Evolutionary conservation across 176 grass and related monocot genomes (phyloP), one percentile per base, ranked within the genome.

Genomic region (Avena atlantica): DNA sequence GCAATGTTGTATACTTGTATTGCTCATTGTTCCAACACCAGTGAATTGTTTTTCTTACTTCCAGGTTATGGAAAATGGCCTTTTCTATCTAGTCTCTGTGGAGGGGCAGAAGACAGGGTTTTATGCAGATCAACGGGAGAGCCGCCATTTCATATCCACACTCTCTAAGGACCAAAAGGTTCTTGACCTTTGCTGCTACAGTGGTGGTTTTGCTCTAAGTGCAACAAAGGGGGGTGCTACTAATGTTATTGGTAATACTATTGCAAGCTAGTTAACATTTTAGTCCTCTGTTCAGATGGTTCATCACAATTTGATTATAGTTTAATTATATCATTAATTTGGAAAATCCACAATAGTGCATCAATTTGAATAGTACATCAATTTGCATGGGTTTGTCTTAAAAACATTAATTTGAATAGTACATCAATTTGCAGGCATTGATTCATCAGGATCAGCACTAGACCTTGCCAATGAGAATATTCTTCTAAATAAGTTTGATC

Each of bases 61-160:
- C 49, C 84, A 98, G 96, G 93, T 92, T 45, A 87, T 90, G 89
- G 96, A 98, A 83, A 98, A 95, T 89, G 93, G 80, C 48, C 84
- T 98, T 50, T 37, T 85, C 29, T 98, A 98, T 88, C 72, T 88
- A 87, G 61, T 98, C 74, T 94, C 96, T 69, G 67, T 95, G 83
- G 96, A 92, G 57, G 96, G 96, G 53, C 96, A 98, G 83, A 98
- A 98, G 83, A 98, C 96, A 86, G 96, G 96, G 14, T 98, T 98
- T 88, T 98, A 98, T 88, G 96, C 96, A 89, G 96, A 96, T 78
- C 92, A 98, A 76, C 74, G 96, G 31, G 93, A 98, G 74, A 98
- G 83, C n/a, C 91, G 96, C 13, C 85, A 81, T 76, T 79, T 94
- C 72, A 83, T 98, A 85, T 96, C 92, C n/a, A 86, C 81, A 53